Evolutionary conservation across 2,329 filamentous ascomycete species (phyloP).

Genomic region (Sclerotinia subarctica): DNA sequence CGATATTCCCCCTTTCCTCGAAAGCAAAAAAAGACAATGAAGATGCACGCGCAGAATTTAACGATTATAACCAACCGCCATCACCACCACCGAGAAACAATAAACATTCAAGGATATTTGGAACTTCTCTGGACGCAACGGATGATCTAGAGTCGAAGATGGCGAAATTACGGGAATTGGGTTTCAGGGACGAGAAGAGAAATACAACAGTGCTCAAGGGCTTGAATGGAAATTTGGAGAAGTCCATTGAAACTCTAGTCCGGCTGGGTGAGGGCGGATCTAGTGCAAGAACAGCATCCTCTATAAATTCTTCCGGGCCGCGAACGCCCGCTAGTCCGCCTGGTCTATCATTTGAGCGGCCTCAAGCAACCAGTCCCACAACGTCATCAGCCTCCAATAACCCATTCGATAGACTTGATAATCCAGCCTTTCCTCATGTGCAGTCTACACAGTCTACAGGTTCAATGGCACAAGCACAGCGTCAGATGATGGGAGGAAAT

Average conservation of each 20-base stretch:
- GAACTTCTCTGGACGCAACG: conserved; percentile 56
- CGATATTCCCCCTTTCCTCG: conserved; percentile 52
- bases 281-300: conserved; percentile 39
- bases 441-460: conserved; percentile 65
- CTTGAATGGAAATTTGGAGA: conserved; percentile 80
- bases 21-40: conserved; percentile 41
- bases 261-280: conserved; percentile 68
- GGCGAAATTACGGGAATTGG: conserved; percentile 79
- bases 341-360: conserved; percentile 35
- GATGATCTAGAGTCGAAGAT: conserved; percentile 75
- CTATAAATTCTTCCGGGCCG: conserved; percentile 50
- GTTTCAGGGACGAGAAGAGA: conserved; percentile 78
- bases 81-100: conserved; percentile 34
- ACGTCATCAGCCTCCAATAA: conserved; percentile 50
- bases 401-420: conserved; percentile 60
- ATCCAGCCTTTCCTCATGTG: conserved; percentile 49
- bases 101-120: conserved; percentile 68
- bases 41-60: conserved; percentile 24
- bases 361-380: conserved; percentile 26
- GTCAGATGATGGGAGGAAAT: conserved; percentile 27
- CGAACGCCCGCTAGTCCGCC: conserved; percentile 43
- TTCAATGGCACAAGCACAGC: conserved; percentile 54
- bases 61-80: conserved; percentile 26
- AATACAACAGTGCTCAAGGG: conserved; percentile 81
- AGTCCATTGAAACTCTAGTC: conserved; percentile 79